Percentiles rank a stretch among this genome's conserved stretches.
Evolutionary conservation across 495 filamentous ascomycete genomes (phyloP).

Genomic region (Aspergillus baeticus): DNA sequence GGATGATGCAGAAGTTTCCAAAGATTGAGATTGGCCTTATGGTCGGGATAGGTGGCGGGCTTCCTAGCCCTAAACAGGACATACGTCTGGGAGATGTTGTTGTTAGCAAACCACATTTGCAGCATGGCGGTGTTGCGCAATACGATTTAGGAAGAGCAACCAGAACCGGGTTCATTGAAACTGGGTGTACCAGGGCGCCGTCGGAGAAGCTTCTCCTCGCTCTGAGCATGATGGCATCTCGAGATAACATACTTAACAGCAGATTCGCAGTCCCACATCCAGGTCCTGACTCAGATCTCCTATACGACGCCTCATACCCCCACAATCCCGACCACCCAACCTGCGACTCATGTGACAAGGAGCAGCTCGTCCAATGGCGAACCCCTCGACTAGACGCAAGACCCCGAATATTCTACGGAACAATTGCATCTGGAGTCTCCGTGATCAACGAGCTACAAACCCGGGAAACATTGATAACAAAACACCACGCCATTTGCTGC

Average conservation of each 20-base stretch:
- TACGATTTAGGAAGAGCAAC: background rate
- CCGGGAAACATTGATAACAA: conserved; percentile 10
- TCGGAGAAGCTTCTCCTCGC: background rate
- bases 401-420: conserved; percentile 30
- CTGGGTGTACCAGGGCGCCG: background rate
- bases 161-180: background rate
- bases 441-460: conserved; percentile 26
- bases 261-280: no score
- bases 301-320: conserved; percentile 13
- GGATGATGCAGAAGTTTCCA: background rate
- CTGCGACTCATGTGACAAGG: conserved; percentile 15
- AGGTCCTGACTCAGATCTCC: no score
- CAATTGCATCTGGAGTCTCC: conserved; percentile 40
- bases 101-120: conserved; percentile 24
- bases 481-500: conserved; percentile 22
- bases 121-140: conserved; percentile 21
- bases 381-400: background rate
- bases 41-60: conserved; percentile 46
- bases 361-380: conserved; percentile 15
- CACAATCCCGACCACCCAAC: background rate
- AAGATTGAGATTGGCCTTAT: conserved; percentile 24
- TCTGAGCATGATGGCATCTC: background rate
- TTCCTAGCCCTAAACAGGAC: conserved; percentile 30
- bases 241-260: no score
- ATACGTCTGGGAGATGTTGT: conserved; percentile 44